phyloP scores from a whole-genome alignment of 352 stramenopile species.

The Saprolegnia diclina region DNA sequence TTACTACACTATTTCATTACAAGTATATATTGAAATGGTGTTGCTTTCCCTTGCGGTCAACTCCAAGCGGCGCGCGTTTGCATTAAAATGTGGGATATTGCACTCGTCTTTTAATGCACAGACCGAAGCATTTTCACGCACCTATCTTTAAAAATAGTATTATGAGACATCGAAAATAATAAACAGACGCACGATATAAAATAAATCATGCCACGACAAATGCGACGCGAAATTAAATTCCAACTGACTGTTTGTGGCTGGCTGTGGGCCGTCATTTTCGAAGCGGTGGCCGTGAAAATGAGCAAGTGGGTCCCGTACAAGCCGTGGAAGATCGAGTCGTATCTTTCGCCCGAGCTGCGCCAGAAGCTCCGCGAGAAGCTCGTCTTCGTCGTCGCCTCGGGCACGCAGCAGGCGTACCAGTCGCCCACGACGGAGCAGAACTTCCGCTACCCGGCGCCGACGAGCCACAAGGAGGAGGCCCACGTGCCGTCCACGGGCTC shows the following conservation, averaged over 20 bases:
- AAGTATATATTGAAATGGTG: background rate
- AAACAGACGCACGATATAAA: background rate
- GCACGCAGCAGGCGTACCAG: conserved; percentile 64
- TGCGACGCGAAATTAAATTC: background rate
- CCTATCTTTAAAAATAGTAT: background rate
- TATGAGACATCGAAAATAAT: background rate
- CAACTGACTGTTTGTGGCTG: conserved; percentile 19
- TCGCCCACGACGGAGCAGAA: conserved; percentile 52
- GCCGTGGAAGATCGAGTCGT: conserved; percentile 67
- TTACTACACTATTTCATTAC: background rate
- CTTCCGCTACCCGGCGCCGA: conserved; percentile 74
- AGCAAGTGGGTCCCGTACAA: conserved; percentile 83
- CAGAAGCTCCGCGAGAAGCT: conserved; percentile 79
- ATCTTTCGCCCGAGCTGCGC: conserved; percentile 59
- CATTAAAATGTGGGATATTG: background rate
- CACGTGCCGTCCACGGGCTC: conserved; percentile 63
- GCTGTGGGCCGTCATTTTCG: conserved; percentile 14
- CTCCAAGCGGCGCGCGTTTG: background rate
- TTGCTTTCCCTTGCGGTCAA: background rate
- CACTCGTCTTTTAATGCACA: background rate
- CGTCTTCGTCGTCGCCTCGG: conserved; percentile 74
- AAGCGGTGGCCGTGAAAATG: conserved; percentile 34
- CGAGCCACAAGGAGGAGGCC: conserved; percentile 55
- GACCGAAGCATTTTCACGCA: background rate
- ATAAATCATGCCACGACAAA: background rate